phyloP scores from a whole-genome alignment of 805 yeast genomes.

The Lipomyces sp. region DNA sequence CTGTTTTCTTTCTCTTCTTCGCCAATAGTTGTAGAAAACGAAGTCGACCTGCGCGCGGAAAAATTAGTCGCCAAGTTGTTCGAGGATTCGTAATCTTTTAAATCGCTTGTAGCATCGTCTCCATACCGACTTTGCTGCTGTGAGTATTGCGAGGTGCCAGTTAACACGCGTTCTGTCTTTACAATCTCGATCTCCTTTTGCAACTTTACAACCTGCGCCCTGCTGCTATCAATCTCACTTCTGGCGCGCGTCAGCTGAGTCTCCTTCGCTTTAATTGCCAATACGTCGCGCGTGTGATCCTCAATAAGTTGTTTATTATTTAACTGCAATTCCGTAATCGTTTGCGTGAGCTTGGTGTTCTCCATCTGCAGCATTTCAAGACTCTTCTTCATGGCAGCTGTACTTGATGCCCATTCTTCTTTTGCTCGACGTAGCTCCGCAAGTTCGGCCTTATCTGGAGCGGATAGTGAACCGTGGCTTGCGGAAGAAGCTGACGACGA shows the following conservation, averaged over 20 bases:
- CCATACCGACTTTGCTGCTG: neutral
- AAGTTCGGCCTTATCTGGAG: slow-evolving; percentile 46
- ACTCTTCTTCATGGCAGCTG: slow-evolving; percentile 35
- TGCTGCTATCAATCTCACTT: slow-evolving; percentile 60
- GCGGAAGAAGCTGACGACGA: slow-evolving; percentile 2
- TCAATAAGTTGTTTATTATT: slow-evolving; percentile 42
- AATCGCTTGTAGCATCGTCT: neutral
- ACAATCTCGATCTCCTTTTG: slow-evolving; percentile 47
- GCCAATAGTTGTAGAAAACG: neutral
- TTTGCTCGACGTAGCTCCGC: slow-evolving; percentile 54
- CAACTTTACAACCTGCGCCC: slow-evolving; percentile 43
- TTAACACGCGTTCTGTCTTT: slow-evolving; percentile 10
- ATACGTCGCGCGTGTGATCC: slow-evolving; percentile 50
- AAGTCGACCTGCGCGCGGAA: neutral
- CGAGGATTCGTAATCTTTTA: neutral
- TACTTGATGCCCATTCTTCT: slow-evolving; percentile 45
- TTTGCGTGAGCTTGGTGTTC: slow-evolving; percentile 37
- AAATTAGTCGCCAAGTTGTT: neutral
- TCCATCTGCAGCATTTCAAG: slow-evolving; percentile 36
- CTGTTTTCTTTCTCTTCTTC: slow-evolving; percentile 24
- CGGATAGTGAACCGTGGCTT: slow-evolving; percentile 14
- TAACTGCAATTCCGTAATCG: slow-evolving; percentile 38
- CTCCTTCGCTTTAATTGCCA: slow-evolving; percentile 63
- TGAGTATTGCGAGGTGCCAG: neutral
- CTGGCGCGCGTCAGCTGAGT: slow-evolving; percentile 59